Evolutionary conservation across 257 asterid species (phyloP), one percentile per base, ranked within the genome.

Genomic region (Rauvolfia tetraphylla): DNA sequence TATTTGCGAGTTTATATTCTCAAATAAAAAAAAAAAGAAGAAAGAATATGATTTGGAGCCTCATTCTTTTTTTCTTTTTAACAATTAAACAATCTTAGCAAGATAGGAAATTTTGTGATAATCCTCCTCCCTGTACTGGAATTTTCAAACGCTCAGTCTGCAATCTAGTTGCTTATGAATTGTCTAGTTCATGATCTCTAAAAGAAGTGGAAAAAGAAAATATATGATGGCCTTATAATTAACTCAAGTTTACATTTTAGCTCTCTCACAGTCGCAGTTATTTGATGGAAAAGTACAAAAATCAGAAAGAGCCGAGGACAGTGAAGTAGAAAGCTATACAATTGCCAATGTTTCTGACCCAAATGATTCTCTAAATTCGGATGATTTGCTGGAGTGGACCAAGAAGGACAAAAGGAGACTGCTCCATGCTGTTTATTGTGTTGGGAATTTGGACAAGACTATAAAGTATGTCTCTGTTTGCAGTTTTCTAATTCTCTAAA

Each of bases 391-490:
- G 17, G 85, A 85, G 10, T 85, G 91, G 91, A 70, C 81, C 36
- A 72, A 82, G 34, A 84, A 68, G 22, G 91, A 86, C 80, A 79
- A 82, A 23, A 82, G 91, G 81, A 82, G 90, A 77, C 72, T 88
- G 88, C 84, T 88, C 3, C 91, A 88, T 73, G 87, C 71, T 53
- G 90, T 88, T 66, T 86, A 74, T 75, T 79, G 86, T 68, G 88
- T 88, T 80, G 89, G 91, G 49, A 73, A 82, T 81, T 81, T 88
- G 76, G 87, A 84, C 68, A 86, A 71, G 82, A 82, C 91, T 22
- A 84, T 88, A 51, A 84, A 79, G 89, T 82, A 80, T 38, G 84
- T 66, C 42, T 46, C 15, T 67, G 10, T 42, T 76, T 39, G 46
- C 23, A 5, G 34, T 25, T 38, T 48, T 65, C 33, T 54, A 69